Evolutionary conservation across 106 monocot species (phyloP).

Genomic region (Acorus gramineus): DNA sequence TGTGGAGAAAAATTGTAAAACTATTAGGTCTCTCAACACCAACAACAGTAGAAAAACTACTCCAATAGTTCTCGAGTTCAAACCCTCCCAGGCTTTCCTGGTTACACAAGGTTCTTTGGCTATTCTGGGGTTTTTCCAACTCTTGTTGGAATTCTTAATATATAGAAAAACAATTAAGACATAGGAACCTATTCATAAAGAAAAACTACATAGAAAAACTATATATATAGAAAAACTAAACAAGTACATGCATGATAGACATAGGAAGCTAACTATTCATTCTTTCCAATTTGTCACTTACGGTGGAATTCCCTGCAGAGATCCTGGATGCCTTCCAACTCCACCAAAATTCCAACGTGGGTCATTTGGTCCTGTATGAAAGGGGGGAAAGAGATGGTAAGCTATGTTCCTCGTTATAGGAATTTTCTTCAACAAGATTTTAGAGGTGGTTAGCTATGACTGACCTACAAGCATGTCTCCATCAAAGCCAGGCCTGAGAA

Average conservation of each 20-base stretch:
- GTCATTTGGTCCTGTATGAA: constrained; percentile 65
- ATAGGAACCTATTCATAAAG: too few species aligned
- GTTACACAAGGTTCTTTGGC: too few species aligned
- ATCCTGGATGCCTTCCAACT: constrained; percentile 6
- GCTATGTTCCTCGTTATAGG: too few species aligned
- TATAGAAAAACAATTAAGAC: too few species aligned
- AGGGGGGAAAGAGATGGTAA: not conserved
- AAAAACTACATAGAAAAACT: too few species aligned
- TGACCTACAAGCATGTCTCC: constrained; percentile 84
- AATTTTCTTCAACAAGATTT: not conserved
- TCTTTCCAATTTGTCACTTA: constrained; percentile 20
- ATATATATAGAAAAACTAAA: too few species aligned
- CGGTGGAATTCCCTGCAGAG: constrained; percentile 51
- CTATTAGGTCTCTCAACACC: constrained; percentile 2
- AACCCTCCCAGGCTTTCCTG: too few species aligned
- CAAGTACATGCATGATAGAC: too few species aligned
- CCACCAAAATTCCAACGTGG: constrained; percentile 51
- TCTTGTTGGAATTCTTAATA: too few species aligned
- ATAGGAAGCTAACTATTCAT: not conserved
- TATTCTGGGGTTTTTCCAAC: too few species aligned
- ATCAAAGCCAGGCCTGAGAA: constrained; percentile 35
- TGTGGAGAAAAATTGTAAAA: constrained; percentile 2
- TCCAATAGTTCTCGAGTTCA: too few species aligned
- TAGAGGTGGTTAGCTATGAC: not conserved
- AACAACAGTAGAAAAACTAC: not conserved